Evolutionary conservation across 257 asterid species (phyloP), one percentile per base, ranked within the genome.

Genomic region (Solanum etuberosum): DNA sequence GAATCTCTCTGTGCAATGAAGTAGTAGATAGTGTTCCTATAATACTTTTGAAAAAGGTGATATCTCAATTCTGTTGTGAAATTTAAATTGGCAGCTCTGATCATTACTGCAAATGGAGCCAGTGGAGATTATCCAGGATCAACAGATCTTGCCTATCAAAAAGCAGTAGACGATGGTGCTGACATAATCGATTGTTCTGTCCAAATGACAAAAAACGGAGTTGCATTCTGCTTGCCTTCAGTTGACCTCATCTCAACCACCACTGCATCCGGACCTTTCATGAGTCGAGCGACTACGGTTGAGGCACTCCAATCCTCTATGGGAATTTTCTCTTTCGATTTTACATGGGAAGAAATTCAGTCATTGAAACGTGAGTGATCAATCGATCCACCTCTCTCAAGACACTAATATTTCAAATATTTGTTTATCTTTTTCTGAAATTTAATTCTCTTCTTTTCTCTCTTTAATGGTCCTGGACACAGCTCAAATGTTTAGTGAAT

Each of bases 161-260:
- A 94, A 87, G 99, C 99, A 18, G 80, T 85, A 70, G 87, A 85
- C 0, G 98, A 97, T 48, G 98, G 99, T 2, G 93, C 94, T 54
- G 99, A 97, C 89, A 92, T 95, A 83, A 93, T 97, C 9, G 99
- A 97, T 84, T 97, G 99, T 86, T 91, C 95, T 1, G 99, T 95
- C 86, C 99, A 95, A 91, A 67, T 97, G 93, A 88, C 99, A 8
- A 91, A 94, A 91, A 98, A 97, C 85, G 98, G 98, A 87, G 87
- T 92, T 7, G 92, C 97, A 81, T 94, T 96, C 93, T 97, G 99
- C 92, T 93, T 87, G 11, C 98, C 93, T 83, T 90, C 94, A 72
- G 87, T 93, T 38, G 99, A 97, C 90, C 95, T 97, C n/a, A 83
- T 90, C 85, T 93, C 92, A 85, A 92, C 98, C 43, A 96, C 99